A percentile compares a stretch with the other conserved stretches of the same genome.
These are phyloP conservation scores for Xylaria nigripes DNA, from an alignment of 495 filamentous ascomycete species.

Conservation along the genomic window DNA sequence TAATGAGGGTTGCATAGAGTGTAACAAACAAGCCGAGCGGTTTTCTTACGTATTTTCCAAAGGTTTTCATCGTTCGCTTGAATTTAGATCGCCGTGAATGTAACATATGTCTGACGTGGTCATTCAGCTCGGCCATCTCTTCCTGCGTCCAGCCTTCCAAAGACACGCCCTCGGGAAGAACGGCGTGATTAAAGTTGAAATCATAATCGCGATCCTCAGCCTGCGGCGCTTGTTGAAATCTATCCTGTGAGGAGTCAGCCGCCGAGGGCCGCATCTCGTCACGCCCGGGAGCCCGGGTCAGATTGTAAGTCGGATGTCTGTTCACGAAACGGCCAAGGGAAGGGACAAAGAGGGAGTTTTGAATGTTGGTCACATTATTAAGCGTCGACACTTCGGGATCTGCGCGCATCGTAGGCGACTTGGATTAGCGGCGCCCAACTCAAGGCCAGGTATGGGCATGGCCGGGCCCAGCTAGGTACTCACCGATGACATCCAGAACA, in stretches of 20 bases:
- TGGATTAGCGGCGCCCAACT: not conserved
- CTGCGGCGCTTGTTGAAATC: conserved; percentile 11
- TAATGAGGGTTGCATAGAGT: conserved; percentile 72
- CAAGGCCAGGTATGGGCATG: not conserved
- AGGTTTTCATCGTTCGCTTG: conserved; percentile 65
- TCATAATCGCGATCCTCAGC: conserved; percentile 17
- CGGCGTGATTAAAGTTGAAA: conserved; percentile 36
- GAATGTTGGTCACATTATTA: conserved; percentile 68
- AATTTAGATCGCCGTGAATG: conserved; percentile 69
- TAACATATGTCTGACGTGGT: conserved; percentile 74
- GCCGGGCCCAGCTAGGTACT: conserved; percentile 13
- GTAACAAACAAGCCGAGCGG: conserved; percentile 71
- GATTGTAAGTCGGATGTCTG: conserved; percentile 61
- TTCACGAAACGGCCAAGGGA: conserved; percentile 61
- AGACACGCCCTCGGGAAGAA: conserved; percentile 54
- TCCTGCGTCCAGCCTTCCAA: conserved; percentile 61
- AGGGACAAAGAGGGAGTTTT: conserved; percentile 69
- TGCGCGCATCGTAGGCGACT: conserved; percentile 16
- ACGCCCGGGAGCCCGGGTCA: conserved; percentile 43
- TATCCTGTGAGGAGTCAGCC: conserved; percentile 19
- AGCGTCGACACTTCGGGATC: conserved; percentile 69
- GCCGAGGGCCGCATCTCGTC: conserved; percentile 15
- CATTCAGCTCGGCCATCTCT: conserved; percentile 65
- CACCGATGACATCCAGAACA: conserved; percentile 64
- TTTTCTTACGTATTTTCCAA: conserved; percentile 61